Conservation (phyloP, 1,284 basidiomycete genomes). For the Apiotrichum gracile region DNA sequence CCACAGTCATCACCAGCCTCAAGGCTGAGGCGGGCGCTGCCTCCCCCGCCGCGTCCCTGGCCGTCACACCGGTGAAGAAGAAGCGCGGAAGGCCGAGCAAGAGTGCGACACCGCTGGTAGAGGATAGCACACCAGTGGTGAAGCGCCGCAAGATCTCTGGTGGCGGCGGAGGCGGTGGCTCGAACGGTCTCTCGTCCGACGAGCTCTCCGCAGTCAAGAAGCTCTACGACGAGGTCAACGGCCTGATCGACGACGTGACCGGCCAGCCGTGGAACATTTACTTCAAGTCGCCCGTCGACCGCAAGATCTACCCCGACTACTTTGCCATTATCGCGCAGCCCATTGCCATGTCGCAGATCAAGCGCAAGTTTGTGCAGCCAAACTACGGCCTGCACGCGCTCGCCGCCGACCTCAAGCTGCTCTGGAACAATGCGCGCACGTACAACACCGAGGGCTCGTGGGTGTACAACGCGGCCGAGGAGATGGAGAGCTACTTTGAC, state of each 20-base stretch:
- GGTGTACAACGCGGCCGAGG: conserved; percentile 88
- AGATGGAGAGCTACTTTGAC: conserved; percentile 81
- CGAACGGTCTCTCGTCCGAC: conserved; percentile 6
- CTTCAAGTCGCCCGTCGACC: conserved; percentile 73
- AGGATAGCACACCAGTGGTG: conserved; percentile 33
- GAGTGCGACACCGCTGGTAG: conserved; percentile 33
- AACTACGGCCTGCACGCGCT: conserved; percentile 73
- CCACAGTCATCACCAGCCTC: conserved; percentile 22
- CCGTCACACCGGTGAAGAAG: conserved; percentile 25
- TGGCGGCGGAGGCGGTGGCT: background rate
- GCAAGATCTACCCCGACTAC: conserved; percentile 85
- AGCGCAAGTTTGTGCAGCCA: conserved; percentile 68
- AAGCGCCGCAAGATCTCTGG: conserved; percentile 39
- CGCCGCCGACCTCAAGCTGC: conserved; percentile 71
- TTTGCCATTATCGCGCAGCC: conserved; percentile 67
- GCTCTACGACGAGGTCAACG: conserved; percentile 57
- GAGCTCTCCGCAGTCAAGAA: conserved; percentile 31
- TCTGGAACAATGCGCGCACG: conserved; percentile 88
- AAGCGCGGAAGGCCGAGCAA: conserved; percentile 39
- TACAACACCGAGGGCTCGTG: conserved; percentile 68
- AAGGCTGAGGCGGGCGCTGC: conserved; percentile 16
- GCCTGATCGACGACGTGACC: conserved; percentile 48
- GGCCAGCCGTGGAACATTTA: conserved; percentile 75
- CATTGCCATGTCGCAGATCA: conserved; percentile 81
- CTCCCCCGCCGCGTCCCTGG: conserved; percentile 1